Conservation (phyloP, 192 early-diverging fungal species). For the Dissophora globulifera region DNA sequence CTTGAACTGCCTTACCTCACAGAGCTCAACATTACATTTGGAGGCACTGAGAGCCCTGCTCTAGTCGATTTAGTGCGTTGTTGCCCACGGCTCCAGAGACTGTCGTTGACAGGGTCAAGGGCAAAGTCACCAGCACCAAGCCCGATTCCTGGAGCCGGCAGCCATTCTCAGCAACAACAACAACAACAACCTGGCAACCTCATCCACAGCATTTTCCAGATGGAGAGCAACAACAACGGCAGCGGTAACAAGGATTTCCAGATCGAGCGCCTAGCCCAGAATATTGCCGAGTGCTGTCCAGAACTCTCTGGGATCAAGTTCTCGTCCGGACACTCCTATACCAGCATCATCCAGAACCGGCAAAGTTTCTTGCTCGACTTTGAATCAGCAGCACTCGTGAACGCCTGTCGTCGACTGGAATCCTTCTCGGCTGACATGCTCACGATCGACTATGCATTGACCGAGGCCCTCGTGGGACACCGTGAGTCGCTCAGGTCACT, state of each 20-base stretch:
- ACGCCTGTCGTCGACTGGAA: conserved; percentile 14
- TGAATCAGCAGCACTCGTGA: conserved; percentile 16
- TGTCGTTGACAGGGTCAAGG: conserved; percentile 28
- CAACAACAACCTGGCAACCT: conserved; percentile 3
- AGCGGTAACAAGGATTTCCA: conserved; percentile 4
- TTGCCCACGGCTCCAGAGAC: conserved; percentile 21
- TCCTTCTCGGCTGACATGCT: conserved; percentile 27
- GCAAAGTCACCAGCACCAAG: conserved; percentile 1
- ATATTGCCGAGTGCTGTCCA: conserved; percentile 30
- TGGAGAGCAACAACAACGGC: conserved; percentile 5
- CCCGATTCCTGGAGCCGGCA: neutral
- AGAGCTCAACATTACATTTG: conserved; percentile 34
- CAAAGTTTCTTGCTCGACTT: conserved; percentile 18
- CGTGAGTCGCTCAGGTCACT: neutral
- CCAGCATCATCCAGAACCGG: conserved; percentile 3
- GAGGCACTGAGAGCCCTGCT: conserved; percentile 21
- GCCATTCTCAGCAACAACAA: neutral
- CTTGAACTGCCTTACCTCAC: conserved; percentile 30
- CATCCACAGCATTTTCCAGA: neutral
- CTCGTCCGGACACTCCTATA: conserved; percentile 5
- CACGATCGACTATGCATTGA: conserved; percentile 9
- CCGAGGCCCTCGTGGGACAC: conserved; percentile 16
- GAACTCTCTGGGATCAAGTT: conserved; percentile 25
- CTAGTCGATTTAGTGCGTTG: conserved; percentile 31
- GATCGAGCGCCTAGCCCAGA: conserved; percentile 20